phyloP scores from a whole-genome alignment of 192 early-diverging fungal genomes.

The Entophlyctis helioformis region DNA sequence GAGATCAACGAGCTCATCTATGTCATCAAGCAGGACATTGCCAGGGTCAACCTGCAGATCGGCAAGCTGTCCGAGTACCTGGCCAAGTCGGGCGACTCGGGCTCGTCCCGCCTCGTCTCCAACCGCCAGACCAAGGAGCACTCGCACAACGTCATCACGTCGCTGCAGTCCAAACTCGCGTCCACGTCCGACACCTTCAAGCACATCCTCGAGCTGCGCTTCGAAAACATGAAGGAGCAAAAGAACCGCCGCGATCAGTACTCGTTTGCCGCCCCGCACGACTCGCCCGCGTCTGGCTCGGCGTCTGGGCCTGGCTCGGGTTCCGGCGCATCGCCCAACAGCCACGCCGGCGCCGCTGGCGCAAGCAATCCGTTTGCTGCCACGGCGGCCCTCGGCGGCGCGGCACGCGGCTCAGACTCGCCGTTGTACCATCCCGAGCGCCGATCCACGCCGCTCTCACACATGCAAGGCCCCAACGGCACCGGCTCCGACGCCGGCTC shows the following conservation, averaged over 20 bases:
- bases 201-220: conserved; percentile 90
- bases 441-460: conserved; percentile 3
- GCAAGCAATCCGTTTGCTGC: too few relatives aligned
- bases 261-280: conserved; percentile 21
- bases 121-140: conserved; percentile 75
- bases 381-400: too few relatives aligned
- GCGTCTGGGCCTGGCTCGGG: too few relatives aligned
- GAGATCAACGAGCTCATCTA: conserved; percentile 93
- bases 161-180: conserved; percentile 83
- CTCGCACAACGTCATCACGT: conserved; percentile 80
- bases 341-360: too few relatives aligned
- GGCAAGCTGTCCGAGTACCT: conserved; percentile 63
- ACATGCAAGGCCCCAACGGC: conserved; percentile 5
- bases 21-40: conserved; percentile 94
- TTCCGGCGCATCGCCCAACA: too few relatives aligned
- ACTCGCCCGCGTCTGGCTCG: neutral
- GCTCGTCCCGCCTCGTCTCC: too few relatives aligned
- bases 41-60: conserved; percentile 88
- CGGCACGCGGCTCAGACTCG: conserved; percentile 30
- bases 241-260: conserved; percentile 87
- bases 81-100: conserved; percentile 19
- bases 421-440: conserved; percentile 54
- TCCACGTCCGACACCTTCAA: conserved; percentile 85
- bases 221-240: conserved; percentile 88
- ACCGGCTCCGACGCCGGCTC: conserved; percentile 1